Base-by-base conservation (phyloP, 805 yeast genomes). In the Teunomyces atbi region DNA sequence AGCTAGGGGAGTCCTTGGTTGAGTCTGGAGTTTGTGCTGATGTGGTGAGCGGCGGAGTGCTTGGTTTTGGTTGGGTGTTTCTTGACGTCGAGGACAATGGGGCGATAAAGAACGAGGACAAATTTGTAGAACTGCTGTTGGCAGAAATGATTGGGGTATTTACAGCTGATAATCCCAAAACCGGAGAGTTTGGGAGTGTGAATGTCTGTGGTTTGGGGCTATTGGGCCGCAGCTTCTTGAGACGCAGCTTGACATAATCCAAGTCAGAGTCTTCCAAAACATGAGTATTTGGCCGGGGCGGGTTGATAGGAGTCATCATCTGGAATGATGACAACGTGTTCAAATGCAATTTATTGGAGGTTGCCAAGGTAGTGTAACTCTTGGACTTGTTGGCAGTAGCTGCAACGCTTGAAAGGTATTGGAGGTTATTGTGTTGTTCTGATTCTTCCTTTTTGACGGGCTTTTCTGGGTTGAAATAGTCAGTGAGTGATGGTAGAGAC, bases 401-500 rank as follows among this genome's bases (percentile, higher is more conserved):
- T 0, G 65, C 66, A 32, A 73, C 72, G 48, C 76, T 77, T 4
- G 66, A 63, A 15, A 62, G 64, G 51, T 74, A 78, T 36, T 58
- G 62, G 36, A 58, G 56, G 42, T 53, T 51, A 73, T 64, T 72
- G 33, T 49, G 49, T 13, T 19, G 28, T 13, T 12, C 28, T 2
- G 39, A n/a, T 6, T 36, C 28, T 21, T 36, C 39, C 12, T 20
- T 23, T 6, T 36, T 36, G 33, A 41, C 41, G 13, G 46, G 28
- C 20, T 44, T 34, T 20, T 18, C 37, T 5, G 37, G 37, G 30
- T 45, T 38, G 53, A 78, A 79, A 61, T 74, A 78, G 45, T 77
- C 78, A 0, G 78, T 66, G 44, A 79, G 64, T 15, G 81, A 74
- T 10, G 83, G 83, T 28, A 78, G 64, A 6, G 81, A 76, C 57